Evolutionary conservation across 768 basidiomycete genomes (phyloP).

Genomic region (Clathrus columnatus): DNA sequence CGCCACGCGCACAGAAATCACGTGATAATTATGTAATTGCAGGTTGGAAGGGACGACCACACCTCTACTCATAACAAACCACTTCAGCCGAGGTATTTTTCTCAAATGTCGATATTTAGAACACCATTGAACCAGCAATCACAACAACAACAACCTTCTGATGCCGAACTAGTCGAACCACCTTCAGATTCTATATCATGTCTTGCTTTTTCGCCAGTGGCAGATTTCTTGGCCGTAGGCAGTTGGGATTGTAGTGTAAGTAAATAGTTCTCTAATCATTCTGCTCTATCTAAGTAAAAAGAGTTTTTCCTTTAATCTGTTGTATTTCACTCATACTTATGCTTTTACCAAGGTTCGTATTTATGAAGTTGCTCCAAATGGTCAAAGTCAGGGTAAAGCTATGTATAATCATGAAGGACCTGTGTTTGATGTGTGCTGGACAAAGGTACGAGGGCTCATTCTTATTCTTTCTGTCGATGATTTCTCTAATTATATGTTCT

Average conservation of each 20-base stretch:
- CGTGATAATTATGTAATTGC: no score
- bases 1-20: no score
- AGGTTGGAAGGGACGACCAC: no score
- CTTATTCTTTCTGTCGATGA: not conserved
- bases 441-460: constrained; percentile 49
- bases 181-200: constrained; percentile 84
- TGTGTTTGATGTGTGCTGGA: constrained; percentile 84
- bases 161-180: constrained; percentile 72
- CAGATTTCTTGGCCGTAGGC: constrained; percentile 85
- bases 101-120: not conserved
- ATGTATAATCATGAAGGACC: constrained; percentile 89
- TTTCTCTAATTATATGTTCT: constrained; percentile 9
- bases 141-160: constrained; percentile 25
- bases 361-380: constrained; percentile 74
- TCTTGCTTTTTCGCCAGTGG: constrained; percentile 73
- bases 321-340: not conserved
- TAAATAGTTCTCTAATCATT: constrained; percentile 4
- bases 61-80: no score
- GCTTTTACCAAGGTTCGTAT: constrained; percentile 61
- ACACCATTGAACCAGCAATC: not conserved
- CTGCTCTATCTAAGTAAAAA: not conserved
- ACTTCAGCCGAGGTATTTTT: no score
- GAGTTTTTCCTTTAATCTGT: not conserved
- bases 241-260: constrained; percentile 91
- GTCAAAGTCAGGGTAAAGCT: constrained; percentile 78